Evolutionary conservation across 2,329 filamentous ascomycete species (phyloP), one percentile per base, ranked within the genome.

Genomic region (Clonostachys sp.): DNA sequence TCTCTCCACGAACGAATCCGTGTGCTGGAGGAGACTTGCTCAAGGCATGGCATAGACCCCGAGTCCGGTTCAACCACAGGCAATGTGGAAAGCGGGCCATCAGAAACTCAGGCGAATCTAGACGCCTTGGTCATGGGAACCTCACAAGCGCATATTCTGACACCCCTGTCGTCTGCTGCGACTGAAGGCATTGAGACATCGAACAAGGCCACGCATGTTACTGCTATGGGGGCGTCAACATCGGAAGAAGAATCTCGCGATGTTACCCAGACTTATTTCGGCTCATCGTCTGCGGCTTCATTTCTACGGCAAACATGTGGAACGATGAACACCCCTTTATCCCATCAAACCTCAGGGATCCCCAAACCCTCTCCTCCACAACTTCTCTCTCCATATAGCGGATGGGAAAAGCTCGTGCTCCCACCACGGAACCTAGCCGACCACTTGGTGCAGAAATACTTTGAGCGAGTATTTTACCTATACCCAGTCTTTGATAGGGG

Each of bases 401-500:
- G 17, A 20, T 20, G 12, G 12, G 12, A 17, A 12, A n/a, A 67
- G 12, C 70, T 66, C 36, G 49, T 56, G 2, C 57, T 73, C 0
- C 71, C 71, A 1, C 67, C 71, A 2, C 64, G 71, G 2, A 49
- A 58, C 3, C 48, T 73, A 7, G 67, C 68, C 35, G 70, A 74
- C 50, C 63, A 70, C 36, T 57, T 74, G 2, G 39, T 74, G 4
- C 51, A 61, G 5, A 59, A 60, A 14, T 75, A 66, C 45, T 72
- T 63, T 51, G 54, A 66, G 13, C 53, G 61, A 9, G 57, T 74
- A 2, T 67, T 66, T 49, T 70, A 64, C 51, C 56, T 74, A 10
- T 73, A 72, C 45, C 72, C 72, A 0, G 67, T 72, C 47, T 67
- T 74, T 45, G 64, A 74, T 53, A 60, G 64, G 5, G 58, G 61